Base-by-base conservation (phyloP, 176 grass and related monocot species). In the Lolium rigidum region DNA sequence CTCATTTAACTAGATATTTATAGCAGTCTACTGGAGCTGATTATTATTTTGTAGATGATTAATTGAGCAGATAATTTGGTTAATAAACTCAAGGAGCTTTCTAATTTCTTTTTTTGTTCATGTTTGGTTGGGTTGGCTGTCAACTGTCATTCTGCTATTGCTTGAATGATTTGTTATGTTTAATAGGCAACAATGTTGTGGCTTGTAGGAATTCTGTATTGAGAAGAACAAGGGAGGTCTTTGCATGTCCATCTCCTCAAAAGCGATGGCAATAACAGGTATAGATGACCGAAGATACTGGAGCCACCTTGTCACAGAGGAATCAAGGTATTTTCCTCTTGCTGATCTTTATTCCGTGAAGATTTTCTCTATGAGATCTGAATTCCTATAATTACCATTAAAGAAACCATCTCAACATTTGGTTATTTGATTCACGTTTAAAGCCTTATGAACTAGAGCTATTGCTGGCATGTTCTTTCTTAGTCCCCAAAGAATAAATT, bases 281-380 rank as follows among this genome's bases (percentile, higher is more conserved):
- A 94, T 99, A 63, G 92, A 96, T 63, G 97, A 99, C 57, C 48
- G 91, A 47, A 94, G 93, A 87, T 96, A 99, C 82, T 99, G 92
- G 97, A 99, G 76, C 58, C 84, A 93, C 70, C 89, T 94, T 60
- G 63, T 77, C 62, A 95, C 93, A 18, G 90, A 96, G 54, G 94
- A 99, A 87, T 98, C 96, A 62, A 91, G 96, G 96, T 98, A 88
- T 49, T 38, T 78, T 25, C 24, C 39, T 78, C 15, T 79, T 41
- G 35, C 6, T 60, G 16, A 12, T 17, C 60, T 44, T 44, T 41
- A 7, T 66, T 80, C 46, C 49, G 5, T 59, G 65, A 55, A 55
- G 24, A 47, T 86, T 44, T 73, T 75, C 11, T 48, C 52, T 82
- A 38, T 7, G 37, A 59, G 16, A 31, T 69, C 21, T 49, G 58